These are phyloP conservation scores for Trichoderma erinaceum DNA, from an alignment of 495 filamentous ascomycete species.

Conservation along the genomic window DNA sequence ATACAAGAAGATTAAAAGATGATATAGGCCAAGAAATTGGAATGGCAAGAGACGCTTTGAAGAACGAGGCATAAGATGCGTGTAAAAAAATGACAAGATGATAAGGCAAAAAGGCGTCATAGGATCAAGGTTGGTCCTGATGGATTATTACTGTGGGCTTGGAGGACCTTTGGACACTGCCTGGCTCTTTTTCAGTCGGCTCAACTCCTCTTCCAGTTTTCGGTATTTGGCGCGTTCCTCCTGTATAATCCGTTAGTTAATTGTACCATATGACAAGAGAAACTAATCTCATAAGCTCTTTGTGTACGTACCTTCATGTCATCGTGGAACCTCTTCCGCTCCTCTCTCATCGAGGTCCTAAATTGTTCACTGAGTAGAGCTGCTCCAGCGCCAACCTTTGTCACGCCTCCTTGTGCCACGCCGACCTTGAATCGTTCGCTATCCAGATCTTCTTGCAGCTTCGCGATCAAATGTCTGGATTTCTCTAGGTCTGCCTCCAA, in stretches of 20 bases:
- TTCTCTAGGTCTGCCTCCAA: slow-evolving; percentile 34
- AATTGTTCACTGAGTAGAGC: slow-evolving; percentile 37
- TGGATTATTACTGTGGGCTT: slow-evolving; percentile 8
- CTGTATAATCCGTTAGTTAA: slow-evolving; percentile 21
- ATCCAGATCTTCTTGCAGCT: slow-evolving; percentile 41
- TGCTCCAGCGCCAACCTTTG: slow-evolving; percentile 23
- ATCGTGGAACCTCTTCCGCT: slow-evolving; percentile 47
- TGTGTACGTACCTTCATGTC: slow-evolving; percentile 37
- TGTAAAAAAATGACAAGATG: not conserved
- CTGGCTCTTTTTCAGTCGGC: slow-evolving; percentile 30
- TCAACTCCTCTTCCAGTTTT: slow-evolving; percentile 42
- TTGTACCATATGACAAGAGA: slow-evolving; percentile 19
- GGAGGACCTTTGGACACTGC: slow-evolving; percentile 35
- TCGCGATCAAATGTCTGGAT: slow-evolving; percentile 28
- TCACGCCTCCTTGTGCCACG: slow-evolving; percentile 16
- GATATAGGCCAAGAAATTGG: not conserved
- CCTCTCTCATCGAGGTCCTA: slow-evolving; percentile 40
- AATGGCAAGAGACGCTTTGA: not conserved
- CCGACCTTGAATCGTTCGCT: slow-evolving; percentile 34
- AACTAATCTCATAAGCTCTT: slow-evolving; percentile 13
- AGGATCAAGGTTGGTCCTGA: not conserved
- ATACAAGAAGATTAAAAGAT: slow-evolving; percentile 8
- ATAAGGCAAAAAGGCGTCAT: not conserved
- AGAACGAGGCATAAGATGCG: not conserved
- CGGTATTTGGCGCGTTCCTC: slow-evolving; percentile 42